phyloP scores from a whole-genome alignment of 495 filamentous ascomycete species.

The Pyronema domesticum region DNA sequence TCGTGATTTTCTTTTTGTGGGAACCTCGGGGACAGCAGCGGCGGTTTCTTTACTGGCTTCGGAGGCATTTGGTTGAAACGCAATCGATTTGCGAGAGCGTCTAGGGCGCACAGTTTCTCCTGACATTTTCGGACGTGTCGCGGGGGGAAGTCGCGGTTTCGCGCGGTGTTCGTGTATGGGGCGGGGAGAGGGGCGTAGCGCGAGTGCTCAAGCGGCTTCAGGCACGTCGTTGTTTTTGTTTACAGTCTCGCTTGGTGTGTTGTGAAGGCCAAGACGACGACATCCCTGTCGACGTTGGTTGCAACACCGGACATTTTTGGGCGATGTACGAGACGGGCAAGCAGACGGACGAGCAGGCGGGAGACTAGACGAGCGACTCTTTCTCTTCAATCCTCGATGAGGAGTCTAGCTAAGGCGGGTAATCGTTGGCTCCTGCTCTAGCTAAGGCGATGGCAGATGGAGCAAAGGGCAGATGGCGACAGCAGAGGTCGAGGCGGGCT shows the following conservation, averaged over 20 bases:
- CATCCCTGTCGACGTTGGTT: neutral
- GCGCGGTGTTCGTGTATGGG: too few species aligned
- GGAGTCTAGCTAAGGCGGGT: too few species aligned
- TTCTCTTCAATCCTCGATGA: too few species aligned
- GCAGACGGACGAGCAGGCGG: too few species aligned
- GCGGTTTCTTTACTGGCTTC: conserved; percentile 20
- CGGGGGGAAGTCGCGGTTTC: neutral
- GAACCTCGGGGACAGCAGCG: conserved; percentile 27
- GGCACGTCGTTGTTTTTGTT: neutral
- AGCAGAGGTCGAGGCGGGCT: too few species aligned
- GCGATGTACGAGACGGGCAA: too few species aligned
- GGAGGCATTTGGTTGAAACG: conserved; percentile 40
- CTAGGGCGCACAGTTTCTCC: conserved; percentile 24
- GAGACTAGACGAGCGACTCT: too few species aligned
- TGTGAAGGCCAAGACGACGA: neutral
- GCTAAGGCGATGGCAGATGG: too few species aligned
- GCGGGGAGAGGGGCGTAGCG: too few species aligned
- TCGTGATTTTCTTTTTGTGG: conserved; percentile 49
- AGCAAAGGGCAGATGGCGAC: too few species aligned
- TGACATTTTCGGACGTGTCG: neutral
- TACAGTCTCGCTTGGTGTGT: neutral
- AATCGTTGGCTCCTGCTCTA: too few species aligned
- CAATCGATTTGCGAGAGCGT: conserved; percentile 63
- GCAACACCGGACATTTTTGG: too few species aligned
- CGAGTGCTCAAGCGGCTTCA: neutral